Conservation (phyloP, 2,329 filamentous ascomycete genomes). For the Trichoderma arundinaceum region DNA sequence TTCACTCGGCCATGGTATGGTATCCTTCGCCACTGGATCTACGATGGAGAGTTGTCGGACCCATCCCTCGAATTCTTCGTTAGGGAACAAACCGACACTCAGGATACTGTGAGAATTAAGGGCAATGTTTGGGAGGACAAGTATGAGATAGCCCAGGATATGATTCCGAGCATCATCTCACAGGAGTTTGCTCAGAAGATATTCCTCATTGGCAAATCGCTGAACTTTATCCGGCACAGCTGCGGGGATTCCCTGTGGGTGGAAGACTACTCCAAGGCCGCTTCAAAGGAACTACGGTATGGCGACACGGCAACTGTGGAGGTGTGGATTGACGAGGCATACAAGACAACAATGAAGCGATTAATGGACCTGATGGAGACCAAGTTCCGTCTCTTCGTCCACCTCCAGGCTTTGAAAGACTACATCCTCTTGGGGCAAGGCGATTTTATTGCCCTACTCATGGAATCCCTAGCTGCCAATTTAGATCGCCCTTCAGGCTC, state of each 20-base stretch:
- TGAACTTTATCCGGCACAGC: slow-evolving; percentile 97
- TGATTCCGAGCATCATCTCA: slow-evolving; percentile 93
- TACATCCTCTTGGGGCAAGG: slow-evolving; percentile 94
- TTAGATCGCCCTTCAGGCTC: slow-evolving; percentile 94
- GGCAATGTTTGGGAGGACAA: slow-evolving; percentile 98
- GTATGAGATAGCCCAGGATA: slow-evolving; percentile 81
- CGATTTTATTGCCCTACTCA: slow-evolving; percentile 94
- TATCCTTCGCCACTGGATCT: slow-evolving; percentile 95
- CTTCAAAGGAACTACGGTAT: slow-evolving; percentile 89
- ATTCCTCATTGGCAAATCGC: slow-evolving; percentile 94
- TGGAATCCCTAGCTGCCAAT: slow-evolving; percentile 94
- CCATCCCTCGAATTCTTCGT: slow-evolving; percentile 97
- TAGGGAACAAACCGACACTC: slow-evolving; percentile 69
- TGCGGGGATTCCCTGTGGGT: slow-evolving; percentile 96
- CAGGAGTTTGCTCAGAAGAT: slow-evolving; percentile 94
- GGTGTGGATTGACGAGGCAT: slow-evolving; percentile 92
- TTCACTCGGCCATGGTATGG: slow-evolving; percentile 96
- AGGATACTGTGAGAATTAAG: slow-evolving; percentile 58
- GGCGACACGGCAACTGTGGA: slow-evolving; percentile 92
- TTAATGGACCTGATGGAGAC: slow-evolving; percentile 91
- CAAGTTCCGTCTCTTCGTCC: slow-evolving; percentile 94
- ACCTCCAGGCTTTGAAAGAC: slow-evolving; percentile 88
- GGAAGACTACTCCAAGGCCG: slow-evolving; percentile 89
- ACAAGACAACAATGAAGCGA: slow-evolving; percentile 96
- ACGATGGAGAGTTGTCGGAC: slow-evolving; percentile 96